phyloP scores from a whole-genome alignment of 306 rosid genomes.

The Pueraria montana region DNA sequence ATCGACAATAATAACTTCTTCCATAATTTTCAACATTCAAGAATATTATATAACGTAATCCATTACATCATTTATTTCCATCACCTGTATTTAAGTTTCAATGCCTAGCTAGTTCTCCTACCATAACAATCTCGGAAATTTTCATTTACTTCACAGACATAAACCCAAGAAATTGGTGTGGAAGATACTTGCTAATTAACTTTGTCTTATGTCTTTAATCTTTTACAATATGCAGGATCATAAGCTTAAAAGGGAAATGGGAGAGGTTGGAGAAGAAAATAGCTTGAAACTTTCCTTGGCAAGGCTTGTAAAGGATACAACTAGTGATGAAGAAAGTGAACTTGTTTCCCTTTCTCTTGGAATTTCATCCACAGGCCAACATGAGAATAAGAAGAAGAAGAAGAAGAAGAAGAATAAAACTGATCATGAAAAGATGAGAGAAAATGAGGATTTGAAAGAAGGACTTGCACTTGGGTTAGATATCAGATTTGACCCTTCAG shows the following conservation, averaged over 20 bases:
- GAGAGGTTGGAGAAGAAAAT: conserved; percentile 16
- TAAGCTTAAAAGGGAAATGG: conserved; percentile 1
- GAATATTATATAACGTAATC: not conserved
- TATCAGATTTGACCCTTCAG: conserved; percentile 46
- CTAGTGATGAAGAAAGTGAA: conserved; percentile 26
- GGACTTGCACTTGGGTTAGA: conserved; percentile 65
- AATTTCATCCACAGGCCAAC: conserved; percentile 41
- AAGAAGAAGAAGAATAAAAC: too few species aligned
- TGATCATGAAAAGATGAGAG: conserved; percentile 8
- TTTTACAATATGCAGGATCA: conserved; percentile 31
- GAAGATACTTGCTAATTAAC: not conserved
- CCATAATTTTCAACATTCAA: conserved; percentile 6
- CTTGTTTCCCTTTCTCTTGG: conserved; percentile 76
- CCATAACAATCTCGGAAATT: not conserved
- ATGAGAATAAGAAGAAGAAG: conserved; percentile 37
- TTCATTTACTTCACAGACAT: conserved; percentile 10
- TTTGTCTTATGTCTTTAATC: not conserved
- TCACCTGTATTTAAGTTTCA: conserved; percentile 18
- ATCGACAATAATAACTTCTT: not conserved
- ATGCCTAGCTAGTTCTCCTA: not conserved
- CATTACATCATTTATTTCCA: not conserved
- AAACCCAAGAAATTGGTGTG: not conserved
- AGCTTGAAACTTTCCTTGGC: conserved; percentile 25
- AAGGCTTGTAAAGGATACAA: conserved; percentile 18
- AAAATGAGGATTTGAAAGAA: conserved; percentile 40